A percentile compares a stretch with the other conserved stretches of the same genome.
Evolutionary conservation across 345 rosid species (phyloP).

Genomic region (Psidium friedrichsthalianum): DNA sequence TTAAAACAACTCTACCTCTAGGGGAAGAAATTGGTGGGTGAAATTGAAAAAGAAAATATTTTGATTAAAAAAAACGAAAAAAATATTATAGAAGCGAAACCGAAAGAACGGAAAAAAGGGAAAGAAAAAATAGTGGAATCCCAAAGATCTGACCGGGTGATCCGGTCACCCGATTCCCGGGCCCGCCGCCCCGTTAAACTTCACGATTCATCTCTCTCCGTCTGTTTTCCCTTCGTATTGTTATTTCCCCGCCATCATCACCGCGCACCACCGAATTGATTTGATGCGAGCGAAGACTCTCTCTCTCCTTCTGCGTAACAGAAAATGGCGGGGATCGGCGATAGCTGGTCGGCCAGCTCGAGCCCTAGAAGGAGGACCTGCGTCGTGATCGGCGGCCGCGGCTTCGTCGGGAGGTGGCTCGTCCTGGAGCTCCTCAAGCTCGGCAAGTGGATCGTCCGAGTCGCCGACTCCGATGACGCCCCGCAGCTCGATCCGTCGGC

Average conservation of each 20-base stretch:
- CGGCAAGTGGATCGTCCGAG: constrained; percentile 69
- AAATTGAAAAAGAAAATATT: not conserved
- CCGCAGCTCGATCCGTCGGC: constrained; percentile 31
- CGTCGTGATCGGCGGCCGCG: constrained; percentile 80
- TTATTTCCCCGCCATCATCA: constrained; percentile 3
- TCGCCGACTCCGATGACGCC: constrained; percentile 57
- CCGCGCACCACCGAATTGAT: not conserved
- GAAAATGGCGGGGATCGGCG: constrained; percentile 3
- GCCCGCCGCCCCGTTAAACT: not conserved
- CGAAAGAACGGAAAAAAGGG: not conserved
- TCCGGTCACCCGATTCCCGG: not conserved
- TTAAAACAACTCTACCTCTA: too few relatives aligned
- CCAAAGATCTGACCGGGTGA: not conserved
- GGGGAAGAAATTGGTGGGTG: not conserved
- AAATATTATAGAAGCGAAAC: not conserved
- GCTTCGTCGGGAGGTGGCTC: constrained; percentile 73
- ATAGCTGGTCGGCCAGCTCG: not conserved
- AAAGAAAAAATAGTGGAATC: not conserved
- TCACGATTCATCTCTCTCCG: not conserved
- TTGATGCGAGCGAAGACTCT: not conserved
- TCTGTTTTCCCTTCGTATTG: not conserved
- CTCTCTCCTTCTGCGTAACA: not conserved
- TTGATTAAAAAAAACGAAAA: not conserved
- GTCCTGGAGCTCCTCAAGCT: constrained; percentile 51
- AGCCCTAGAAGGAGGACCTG: constrained; percentile 28